These are phyloP conservation scores for Botrytis hyacinthi DNA, from an alignment of 2,329 filamentous ascomycete species.

Conservation along the genomic window DNA sequence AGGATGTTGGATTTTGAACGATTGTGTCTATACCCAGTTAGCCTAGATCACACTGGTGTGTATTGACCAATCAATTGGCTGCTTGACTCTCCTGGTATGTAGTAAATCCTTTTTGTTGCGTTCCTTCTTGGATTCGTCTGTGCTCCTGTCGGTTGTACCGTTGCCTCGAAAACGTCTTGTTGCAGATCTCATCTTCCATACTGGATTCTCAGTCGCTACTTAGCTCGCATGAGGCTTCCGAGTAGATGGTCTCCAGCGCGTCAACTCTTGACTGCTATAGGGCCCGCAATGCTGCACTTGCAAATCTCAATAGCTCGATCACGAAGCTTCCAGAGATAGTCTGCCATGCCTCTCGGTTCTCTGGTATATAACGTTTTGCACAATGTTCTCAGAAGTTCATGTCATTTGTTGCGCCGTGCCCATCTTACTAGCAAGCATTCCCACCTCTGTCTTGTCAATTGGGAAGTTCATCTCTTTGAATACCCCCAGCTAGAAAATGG, in stretches of 20 bases:
- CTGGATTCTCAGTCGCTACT: neutral
- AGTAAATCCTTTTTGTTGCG: neutral
- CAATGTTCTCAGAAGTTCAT: neutral
- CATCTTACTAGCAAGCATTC: neutral
- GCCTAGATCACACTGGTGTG: neutral
- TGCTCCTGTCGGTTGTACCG: neutral
- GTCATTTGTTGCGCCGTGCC: neutral
- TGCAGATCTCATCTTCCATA: neutral
- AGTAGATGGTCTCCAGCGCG: neutral
- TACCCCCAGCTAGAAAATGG: neutral
- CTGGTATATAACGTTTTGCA: neutral
- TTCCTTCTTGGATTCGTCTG: neutral
- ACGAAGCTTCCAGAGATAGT: neutral
- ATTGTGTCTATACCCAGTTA: too few relatives aligned
- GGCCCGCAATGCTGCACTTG: neutral
- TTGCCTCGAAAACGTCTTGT: neutral
- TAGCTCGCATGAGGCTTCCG: too few relatives aligned
- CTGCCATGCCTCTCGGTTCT: neutral
- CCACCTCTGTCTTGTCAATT: neutral
- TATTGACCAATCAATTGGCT: neutral
- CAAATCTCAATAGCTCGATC: neutral
- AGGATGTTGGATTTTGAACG: neutral
- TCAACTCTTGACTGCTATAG: neutral
- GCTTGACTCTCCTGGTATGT: neutral
- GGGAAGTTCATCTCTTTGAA: neutral